A percentile compares a stretch with the other conserved stretches of the same genome.
phyloP scores from a whole-genome alignment of 805 yeast genomes.

The Candida pseudoglaebosa region DNA sequence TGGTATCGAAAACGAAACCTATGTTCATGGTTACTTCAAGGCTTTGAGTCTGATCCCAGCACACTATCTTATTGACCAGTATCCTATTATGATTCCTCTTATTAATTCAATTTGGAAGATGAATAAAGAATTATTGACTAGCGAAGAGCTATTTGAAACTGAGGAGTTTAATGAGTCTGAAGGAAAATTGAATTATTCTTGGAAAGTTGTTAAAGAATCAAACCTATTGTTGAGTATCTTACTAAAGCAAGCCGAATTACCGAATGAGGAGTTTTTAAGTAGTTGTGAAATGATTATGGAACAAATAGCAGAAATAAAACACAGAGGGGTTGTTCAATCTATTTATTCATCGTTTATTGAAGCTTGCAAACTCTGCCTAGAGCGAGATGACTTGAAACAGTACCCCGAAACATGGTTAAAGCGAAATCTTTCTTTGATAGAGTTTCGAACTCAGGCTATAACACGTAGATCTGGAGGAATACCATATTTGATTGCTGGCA shows the following conservation, averaged over 20 bases:
- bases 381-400: slow-evolving; percentile 19
- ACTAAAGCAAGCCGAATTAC: slow-evolving; percentile 18
- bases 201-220: slow-evolving; percentile 82
- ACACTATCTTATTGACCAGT: slow-evolving; percentile 1
- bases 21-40: slow-evolving; percentile 66
- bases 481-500: slow-evolving; percentile 74
- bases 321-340: slow-evolving; percentile 89
- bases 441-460: slow-evolving; percentile 60
- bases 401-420: slow-evolving; percentile 58
- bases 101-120: slow-evolving; percentile 39
- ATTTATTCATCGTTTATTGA: slow-evolving; percentile 72
- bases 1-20: slow-evolving; percentile 21
- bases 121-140: slow-evolving; percentile 48
- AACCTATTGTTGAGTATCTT: slow-evolving; percentile 50
- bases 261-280: slow-evolving; percentile 17
- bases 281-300: slow-evolving; percentile 55
- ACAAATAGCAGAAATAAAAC: slow-evolving; percentile 73
- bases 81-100: slow-evolving; percentile 13
- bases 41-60: slow-evolving; percentile 44
- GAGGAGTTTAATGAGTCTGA: slow-evolving; percentile 29
- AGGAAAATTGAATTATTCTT: slow-evolving; percentile 62
- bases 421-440: slow-evolving; percentile 49
- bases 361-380: slow-evolving; percentile 56
- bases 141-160: slow-evolving; percentile 49
- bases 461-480: slow-evolving; percentile 92